Evolutionary conservation across 176 grass and related monocot genomes (phyloP).

Genomic region (Thalia dealbata): DNA sequence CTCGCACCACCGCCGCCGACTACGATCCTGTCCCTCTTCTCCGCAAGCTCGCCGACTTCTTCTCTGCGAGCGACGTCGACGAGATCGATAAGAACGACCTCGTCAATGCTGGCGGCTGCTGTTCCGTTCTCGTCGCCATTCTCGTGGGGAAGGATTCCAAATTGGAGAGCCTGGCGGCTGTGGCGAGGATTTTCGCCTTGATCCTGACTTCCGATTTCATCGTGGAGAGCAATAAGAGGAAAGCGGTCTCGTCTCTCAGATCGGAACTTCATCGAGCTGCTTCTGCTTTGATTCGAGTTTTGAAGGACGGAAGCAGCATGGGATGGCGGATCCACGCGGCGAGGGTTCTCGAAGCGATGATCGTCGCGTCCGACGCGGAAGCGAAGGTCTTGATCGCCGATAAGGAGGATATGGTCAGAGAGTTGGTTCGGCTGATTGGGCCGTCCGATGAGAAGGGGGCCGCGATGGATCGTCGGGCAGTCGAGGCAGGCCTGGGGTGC

Average conservation of each 20-base stretch:
- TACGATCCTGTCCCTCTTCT: conserved; percentile 21
- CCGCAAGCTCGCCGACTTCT: conserved; percentile 44
- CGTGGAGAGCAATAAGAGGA: conserved; percentile 52
- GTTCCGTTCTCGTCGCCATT: conserved; percentile 34
- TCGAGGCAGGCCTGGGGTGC: conserved; percentile 37
- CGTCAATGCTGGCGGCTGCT: conserved; percentile 33
- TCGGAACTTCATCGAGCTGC: conserved; percentile 21
- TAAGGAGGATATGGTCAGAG: conserved; percentile 3
- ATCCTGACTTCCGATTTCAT: conserved; percentile 40
- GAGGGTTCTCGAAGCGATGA: conserved; percentile 32
- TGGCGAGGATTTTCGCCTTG: conserved; percentile 37
- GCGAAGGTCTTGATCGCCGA: conserved; percentile 25
- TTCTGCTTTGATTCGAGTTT: conserved; percentile 38
- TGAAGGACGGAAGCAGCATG: conserved; percentile 25
- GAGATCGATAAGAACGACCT: conserved; percentile 80
- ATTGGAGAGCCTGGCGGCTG: conserved; percentile 22
- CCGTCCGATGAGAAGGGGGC: conserved; percentile 46
- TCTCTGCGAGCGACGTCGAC: conserved; percentile 63
- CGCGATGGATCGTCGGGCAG: conserved; percentile 24
- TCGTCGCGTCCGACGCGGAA: conserved; percentile 24
- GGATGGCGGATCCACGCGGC: conserved; percentile 52
- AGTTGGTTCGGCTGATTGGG: conserved; percentile 50
- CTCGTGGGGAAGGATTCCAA: conserved; percentile 22
- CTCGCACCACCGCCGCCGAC: not conserved
- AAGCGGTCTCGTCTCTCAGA: conserved; percentile 26